Conservation (phyloP, 805 yeast genomes). For the Myxozyma vanderwaltii region DNA sequence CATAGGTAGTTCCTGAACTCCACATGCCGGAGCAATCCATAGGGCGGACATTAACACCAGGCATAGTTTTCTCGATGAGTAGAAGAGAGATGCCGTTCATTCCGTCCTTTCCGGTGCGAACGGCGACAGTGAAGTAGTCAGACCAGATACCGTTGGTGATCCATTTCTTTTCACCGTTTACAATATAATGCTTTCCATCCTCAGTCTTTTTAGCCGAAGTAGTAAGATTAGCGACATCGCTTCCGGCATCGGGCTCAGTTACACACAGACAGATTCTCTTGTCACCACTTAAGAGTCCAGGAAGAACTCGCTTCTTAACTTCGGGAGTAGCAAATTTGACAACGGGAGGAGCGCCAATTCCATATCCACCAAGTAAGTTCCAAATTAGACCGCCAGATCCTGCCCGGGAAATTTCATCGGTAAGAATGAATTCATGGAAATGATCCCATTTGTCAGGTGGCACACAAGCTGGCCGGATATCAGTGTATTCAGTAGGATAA, state of each 20-base stretch:
- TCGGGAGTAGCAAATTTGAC: slow-evolving; percentile 42
- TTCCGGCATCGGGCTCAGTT: slow-evolving; percentile 51
- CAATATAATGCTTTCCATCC: slow-evolving; percentile 47
- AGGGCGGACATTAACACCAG: slow-evolving; percentile 44
- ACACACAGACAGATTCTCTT: slow-evolving; percentile 48
- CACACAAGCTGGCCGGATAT: slow-evolving; percentile 43
- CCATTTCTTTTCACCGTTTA: slow-evolving; percentile 51
- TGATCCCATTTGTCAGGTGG: slow-evolving; percentile 45
- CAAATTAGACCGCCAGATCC: slow-evolving; percentile 49
- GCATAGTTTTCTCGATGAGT: slow-evolving; percentile 45
- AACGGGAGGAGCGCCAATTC: slow-evolving; percentile 48
- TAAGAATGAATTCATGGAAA: slow-evolving; percentile 46
- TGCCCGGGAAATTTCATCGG: slow-evolving; percentile 46
- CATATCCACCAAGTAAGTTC: slow-evolving; percentile 47
- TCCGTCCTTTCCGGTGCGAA: slow-evolving; percentile 49
- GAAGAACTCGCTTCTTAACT: slow-evolving; percentile 44
- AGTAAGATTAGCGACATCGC: slow-evolving; percentile 48
- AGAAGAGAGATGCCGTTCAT: slow-evolving; percentile 46
- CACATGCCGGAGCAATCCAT: slow-evolving; percentile 48
- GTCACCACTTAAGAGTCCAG: slow-evolving; percentile 44
- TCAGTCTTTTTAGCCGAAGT: slow-evolving; percentile 44
- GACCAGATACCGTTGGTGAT: slow-evolving; percentile 50
- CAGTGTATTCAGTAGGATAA: slow-evolving; percentile 45
- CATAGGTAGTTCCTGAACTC: slow-evolving; percentile 47
- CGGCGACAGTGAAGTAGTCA: slow-evolving; percentile 50